A percentile compares a stretch with the other conserved stretches of the same genome.
Conservation (phyloP, 2,329 filamentous ascomycete species). For the Tetracladium maxilliforme region DNA sequence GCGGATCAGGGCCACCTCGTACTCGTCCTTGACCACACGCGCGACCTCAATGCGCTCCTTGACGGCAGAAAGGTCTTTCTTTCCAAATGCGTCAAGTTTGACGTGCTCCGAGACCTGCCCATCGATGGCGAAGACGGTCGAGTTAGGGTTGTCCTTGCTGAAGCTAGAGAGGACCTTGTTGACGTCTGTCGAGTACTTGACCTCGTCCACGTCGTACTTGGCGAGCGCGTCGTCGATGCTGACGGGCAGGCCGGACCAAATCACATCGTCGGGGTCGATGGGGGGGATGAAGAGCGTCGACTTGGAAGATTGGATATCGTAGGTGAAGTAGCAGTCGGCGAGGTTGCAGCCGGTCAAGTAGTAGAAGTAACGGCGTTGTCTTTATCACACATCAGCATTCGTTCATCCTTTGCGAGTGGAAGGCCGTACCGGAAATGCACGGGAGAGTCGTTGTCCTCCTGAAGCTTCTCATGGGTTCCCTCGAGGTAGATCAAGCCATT, state of each 20-base stretch:
- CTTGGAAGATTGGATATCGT: constrained; percentile 59
- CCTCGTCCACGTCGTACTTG: constrained; percentile 70
- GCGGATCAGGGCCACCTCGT: constrained; percentile 58
- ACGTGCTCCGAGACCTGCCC: constrained; percentile 61
- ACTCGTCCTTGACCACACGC: constrained; percentile 59
- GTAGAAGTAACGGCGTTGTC: constrained; percentile 86
- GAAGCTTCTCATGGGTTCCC: constrained; percentile 63
- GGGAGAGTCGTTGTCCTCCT: constrained; percentile 80
- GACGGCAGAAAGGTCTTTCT: constrained; percentile 39
- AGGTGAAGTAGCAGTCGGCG: constrained; percentile 66
- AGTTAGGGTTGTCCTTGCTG: constrained; percentile 22
- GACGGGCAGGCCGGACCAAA: constrained; percentile 84
- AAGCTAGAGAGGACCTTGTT: constrained; percentile 52
- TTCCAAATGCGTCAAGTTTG: constrained; percentile 55
- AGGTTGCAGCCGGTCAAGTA: constrained; percentile 79
- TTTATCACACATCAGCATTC: too few species aligned
- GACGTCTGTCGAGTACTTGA: constrained; percentile 57
- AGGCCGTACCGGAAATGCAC: constrained; percentile 57
- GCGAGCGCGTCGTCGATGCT: constrained; percentile 59
- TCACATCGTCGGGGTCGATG: constrained; percentile 73
- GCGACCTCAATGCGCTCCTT: constrained; percentile 53
- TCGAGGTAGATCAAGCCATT: constrained; percentile 78
- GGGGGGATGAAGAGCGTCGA: constrained; percentile 86
- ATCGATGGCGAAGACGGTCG: constrained; percentile 60
- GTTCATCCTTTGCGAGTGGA: too few species aligned